Evolutionary conservation across 257 asterid genomes (phyloP).

Genomic region (Capsicum baccatum): DNA sequence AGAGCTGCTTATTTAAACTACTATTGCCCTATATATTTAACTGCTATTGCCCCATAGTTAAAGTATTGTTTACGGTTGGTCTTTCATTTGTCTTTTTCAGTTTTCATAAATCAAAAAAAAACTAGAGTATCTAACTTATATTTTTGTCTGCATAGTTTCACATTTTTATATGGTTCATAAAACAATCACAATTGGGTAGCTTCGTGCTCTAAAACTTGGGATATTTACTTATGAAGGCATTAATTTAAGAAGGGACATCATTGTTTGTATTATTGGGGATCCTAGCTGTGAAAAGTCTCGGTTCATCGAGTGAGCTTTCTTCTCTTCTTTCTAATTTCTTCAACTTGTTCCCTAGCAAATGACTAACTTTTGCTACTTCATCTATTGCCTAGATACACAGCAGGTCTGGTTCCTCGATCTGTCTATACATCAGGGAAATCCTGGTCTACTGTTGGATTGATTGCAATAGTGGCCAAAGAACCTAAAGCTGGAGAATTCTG

Average conservation of each 20-base stretch:
- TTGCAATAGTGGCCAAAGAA: conserved; percentile 99
- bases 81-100: conserved; percentile 23
- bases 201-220: neutral
- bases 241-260: conserved; percentile 95
- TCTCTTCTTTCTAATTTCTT: neutral
- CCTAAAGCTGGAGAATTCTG: conserved; percentile 99
- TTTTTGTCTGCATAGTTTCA: neutral
- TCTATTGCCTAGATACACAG: conserved; percentile 64
- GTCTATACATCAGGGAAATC: conserved; percentile 98
- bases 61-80: conserved; percentile 56
- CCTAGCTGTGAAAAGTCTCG: conserved; percentile 99
- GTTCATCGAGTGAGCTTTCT: conserved; percentile 73
- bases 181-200: neutral
- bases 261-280: conserved; percentile 97
- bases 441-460: conserved; percentile 97
- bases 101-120: neutral
- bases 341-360: conserved; percentile 24
- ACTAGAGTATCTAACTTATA: neutral
- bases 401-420: conserved; percentile 91
- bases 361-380: conserved; percentile 23
- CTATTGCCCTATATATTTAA: too few species aligned
- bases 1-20: too few species aligned
- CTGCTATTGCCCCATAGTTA: too few species aligned
- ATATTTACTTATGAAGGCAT: conserved; percentile 85
- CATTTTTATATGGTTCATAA: neutral